Evolutionary conservation across 78 protist species (phyloP).

Genomic region (Dictyostelium citrinum): DNA sequence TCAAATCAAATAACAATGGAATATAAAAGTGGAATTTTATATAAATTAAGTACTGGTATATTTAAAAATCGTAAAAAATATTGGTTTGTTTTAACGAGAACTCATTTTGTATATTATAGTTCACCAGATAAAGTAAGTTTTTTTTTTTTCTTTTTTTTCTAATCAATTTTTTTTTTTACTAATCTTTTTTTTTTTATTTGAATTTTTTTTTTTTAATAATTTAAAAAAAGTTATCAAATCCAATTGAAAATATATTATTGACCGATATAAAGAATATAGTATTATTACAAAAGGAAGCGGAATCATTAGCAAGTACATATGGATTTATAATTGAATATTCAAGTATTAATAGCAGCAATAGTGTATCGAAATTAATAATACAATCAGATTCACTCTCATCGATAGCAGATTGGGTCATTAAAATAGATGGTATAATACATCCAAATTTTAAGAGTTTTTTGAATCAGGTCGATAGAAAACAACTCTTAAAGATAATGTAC

Average conservation of each 20-base stretch:
- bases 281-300: constrained; percentile 50
- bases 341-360: neutral
- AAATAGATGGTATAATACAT: constrained; percentile 54
- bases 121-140: constrained; percentile 62
- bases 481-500: constrained; percentile 27
- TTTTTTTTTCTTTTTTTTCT: neutral
- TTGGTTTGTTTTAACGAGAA: constrained; percentile 57
- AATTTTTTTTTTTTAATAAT: too few relatives aligned
- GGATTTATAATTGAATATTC: constrained; percentile 29
- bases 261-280: constrained; percentile 29
- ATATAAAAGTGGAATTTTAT: constrained; percentile 54
- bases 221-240: constrained; percentile 10
- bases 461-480: constrained; percentile 29
- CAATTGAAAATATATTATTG: constrained; percentile 48
- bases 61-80: constrained; percentile 53
- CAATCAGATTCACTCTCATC: constrained; percentile 26
- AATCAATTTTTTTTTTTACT: neutral
- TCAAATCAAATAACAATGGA: constrained; percentile 5
- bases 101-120: constrained; percentile 39
- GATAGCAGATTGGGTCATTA: constrained; percentile 65
- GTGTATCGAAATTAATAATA: neutral
- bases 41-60: constrained; percentile 59
- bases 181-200: neutral
- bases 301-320: constrained; percentile 6
- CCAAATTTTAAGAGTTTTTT: constrained; percentile 22